Base-by-base conservation (phyloP, 768 basidiomycete genomes). In the Mycena alexandri region DNA sequence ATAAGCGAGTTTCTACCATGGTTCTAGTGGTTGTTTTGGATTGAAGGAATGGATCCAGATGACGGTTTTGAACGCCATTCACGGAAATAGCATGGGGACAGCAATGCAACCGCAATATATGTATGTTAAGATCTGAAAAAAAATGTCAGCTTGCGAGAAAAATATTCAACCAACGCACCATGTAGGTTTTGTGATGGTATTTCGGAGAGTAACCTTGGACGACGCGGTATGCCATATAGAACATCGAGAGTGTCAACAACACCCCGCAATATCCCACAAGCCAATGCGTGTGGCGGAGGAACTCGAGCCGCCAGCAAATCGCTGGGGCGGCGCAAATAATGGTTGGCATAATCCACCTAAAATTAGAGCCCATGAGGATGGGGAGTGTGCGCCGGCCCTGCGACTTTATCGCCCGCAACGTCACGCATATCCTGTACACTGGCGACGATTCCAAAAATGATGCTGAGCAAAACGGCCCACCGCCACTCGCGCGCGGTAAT, bases 391-490 rank as follows among this genome's bases (percentile, higher is more conserved):
- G 46, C 7, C 83, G 3, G 76, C 7, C 82, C 79, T 0, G 75
- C 75, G 48, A 76, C 42, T 14, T 74, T 73, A 47, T 84, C 84
- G 0, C 84, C 83, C 19, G 73, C 72, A 16, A 77, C 67, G 62
- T 84, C 84, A 42, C 81, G 80, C 62, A 81, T 82, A 59, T 84
- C 84, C 73, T 69, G 68, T 6, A 79, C 76, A 52, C 83, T 83
- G 14, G 81, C 79, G 2, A 82, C 82, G 3, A 82, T 79, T 3
- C 79, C 68, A 47, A 83, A 78, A 11, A 80, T 75, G 25, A 63
- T 71, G 65, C 68, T 65, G 5, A 65, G 34, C 33, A 69, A 46
- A 8, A 65, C 2, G 4, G 47, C 68, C 63, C 68, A 65, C 0
- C 54, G 63, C 58, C 50, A 54, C 50, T 69, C 42, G 14, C 29